phyloP scores from a whole-genome alignment of 2,329 filamentous ascomycete species.

The Ilyonectria destructans region DNA sequence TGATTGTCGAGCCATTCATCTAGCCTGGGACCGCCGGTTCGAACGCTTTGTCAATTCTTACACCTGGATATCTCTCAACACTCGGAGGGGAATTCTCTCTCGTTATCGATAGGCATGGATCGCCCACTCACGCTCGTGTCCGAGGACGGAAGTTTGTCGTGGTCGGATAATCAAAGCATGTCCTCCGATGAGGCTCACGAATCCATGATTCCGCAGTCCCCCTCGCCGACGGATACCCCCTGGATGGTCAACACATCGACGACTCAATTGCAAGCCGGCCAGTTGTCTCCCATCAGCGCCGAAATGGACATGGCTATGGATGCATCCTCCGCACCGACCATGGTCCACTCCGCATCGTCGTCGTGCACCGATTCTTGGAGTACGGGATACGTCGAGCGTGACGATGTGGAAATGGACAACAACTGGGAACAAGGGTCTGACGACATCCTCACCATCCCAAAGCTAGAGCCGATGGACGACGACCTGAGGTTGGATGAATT shows the following conservation, averaged over 20 bases:
- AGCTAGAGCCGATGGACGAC: constrained; percentile 72
- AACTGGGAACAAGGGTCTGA: constrained; percentile 66
- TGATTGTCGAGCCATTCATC: constrained; percentile 40
- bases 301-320: constrained; percentile 62
- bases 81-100: constrained; percentile 1
- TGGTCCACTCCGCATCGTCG: constrained; percentile 64
- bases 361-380: constrained; percentile 65
- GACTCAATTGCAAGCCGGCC: constrained; percentile 60
- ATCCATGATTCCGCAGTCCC: constrained; percentile 49
- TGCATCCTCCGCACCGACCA: constrained; percentile 59
- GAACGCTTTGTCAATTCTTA: constrained; percentile 30
- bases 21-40: constrained; percentile 35
- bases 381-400: constrained; percentile 58
- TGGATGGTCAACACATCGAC: constrained; percentile 49
- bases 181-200: constrained; percentile 60
- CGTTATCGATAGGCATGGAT: constrained; percentile 63
- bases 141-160: constrained; percentile 61
- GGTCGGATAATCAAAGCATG: constrained; percentile 64
- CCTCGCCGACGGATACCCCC: constrained; percentile 52
- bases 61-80: constrained; percentile 10
- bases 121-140: constrained; percentile 59
- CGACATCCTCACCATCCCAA: constrained; percentile 65
- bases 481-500: constrained; percentile 69
- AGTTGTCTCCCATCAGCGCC: constrained; percentile 70
- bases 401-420: constrained; percentile 59